Evolutionary conservation across 1,284 basidiomycete genomes (phyloP).

Genomic region (Hymenochaete sp.): DNA sequence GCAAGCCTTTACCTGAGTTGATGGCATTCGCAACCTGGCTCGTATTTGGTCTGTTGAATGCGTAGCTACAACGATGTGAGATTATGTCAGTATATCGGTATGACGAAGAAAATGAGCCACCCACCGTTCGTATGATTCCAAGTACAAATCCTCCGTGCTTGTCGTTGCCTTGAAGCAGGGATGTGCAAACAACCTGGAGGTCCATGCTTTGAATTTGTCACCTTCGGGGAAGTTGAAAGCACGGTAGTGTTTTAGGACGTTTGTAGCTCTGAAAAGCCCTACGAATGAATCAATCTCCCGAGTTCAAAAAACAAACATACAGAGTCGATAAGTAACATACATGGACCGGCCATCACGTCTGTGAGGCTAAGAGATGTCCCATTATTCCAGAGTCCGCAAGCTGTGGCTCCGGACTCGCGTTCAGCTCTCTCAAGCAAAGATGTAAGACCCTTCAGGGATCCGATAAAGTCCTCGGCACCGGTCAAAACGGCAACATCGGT

Average conservation of each 20-base stretch:
- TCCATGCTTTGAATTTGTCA: slow-evolving; percentile 43
- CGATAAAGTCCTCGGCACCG: slow-evolving; percentile 48
- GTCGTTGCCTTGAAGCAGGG: slow-evolving; percentile 62
- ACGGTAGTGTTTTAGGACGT: slow-evolving; percentile 62
- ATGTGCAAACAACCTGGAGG: slow-evolving; percentile 47
- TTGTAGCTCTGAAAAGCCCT: slow-evolving; percentile 62
- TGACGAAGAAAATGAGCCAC: slow-evolving; percentile 15
- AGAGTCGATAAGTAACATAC: slow-evolving; percentile 41
- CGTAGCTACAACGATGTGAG: slow-evolving; percentile 39
- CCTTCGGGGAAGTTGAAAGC: slow-evolving; percentile 49
- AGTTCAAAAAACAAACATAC: background rate
- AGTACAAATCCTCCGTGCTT: slow-evolving; percentile 61
- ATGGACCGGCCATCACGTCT: slow-evolving; percentile 71
- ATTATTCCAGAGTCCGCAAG: slow-evolving; percentile 49
- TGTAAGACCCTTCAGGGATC: slow-evolving; percentile 47
- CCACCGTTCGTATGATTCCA: slow-evolving; percentile 70
- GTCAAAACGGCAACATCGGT: slow-evolving; percentile 47
- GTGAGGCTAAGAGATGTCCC: slow-evolving; percentile 50
- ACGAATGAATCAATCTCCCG: background rate
- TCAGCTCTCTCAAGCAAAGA: slow-evolving; percentile 52
- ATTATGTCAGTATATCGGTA: background rate
- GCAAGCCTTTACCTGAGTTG: slow-evolving; percentile 50
- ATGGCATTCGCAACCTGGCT: slow-evolving; percentile 67
- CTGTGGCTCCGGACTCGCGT: slow-evolving; percentile 30
- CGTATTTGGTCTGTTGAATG: slow-evolving; percentile 63